Evolutionary conservation across 2,329 filamentous ascomycete genomes (phyloP).

Genomic region (Fusarium liriodendri): DNA sequence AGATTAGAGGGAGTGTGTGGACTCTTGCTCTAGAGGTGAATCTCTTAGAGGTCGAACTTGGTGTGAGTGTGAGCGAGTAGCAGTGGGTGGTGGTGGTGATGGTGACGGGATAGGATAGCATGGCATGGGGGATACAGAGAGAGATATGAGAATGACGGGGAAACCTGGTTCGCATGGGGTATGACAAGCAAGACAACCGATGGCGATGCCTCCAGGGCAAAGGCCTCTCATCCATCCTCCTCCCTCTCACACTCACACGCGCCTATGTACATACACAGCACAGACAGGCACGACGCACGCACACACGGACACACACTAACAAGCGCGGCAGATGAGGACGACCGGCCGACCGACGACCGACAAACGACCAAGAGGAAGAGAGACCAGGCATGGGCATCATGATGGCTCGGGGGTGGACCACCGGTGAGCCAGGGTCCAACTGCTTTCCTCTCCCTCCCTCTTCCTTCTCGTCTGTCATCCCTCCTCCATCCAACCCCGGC

Average conservation of each 20-base stretch:
- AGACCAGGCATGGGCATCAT: background rate
- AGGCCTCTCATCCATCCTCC: background rate
- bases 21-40: conserved; percentile 32
- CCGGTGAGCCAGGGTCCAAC: conserved; percentile 40
- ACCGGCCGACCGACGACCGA: background rate
- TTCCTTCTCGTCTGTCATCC: conserved; percentile 34
- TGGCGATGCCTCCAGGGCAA: conserved; percentile 10
- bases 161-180: conserved; percentile 36
- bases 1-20: conserved; percentile 37
- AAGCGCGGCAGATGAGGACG: conserved; percentile 32
- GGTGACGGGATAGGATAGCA: background rate
- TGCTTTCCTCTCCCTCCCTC: conserved; percentile 26
- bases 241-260: conserved; percentile 16
- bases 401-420: conserved; percentile 30
- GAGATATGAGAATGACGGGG: conserved; percentile 40
- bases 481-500: conserved; percentile 31
- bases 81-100: conserved; percentile 32
- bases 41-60: conserved; percentile 26
- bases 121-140: conserved; percentile 20
- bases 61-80: conserved; percentile 29
- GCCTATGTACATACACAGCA: background rate
- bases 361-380: background rate
- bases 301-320: conserved; percentile 18
- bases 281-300: conserved; percentile 15
- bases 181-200: conserved; percentile 37